phyloP scores from a whole-genome alignment of 371 early-diverging fungal genomes.

The Chytridium lagenaria region DNA sequence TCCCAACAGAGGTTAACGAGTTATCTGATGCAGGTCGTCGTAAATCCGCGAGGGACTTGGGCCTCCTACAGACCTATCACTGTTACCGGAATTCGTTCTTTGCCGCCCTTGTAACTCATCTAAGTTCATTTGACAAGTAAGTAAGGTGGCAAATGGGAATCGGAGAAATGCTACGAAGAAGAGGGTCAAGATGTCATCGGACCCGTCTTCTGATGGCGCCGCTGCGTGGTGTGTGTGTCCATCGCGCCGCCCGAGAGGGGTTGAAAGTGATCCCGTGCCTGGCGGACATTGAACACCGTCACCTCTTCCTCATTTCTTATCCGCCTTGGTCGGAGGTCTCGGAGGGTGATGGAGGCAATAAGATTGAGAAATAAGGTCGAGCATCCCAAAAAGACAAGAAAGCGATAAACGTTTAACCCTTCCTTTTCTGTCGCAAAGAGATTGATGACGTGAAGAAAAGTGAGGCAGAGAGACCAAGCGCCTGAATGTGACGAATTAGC shows the following conservation, averaged over 20 bases:
- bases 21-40: no score
- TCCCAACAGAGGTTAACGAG: no score
- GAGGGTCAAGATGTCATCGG: background rate
- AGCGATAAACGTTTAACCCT: background rate
- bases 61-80: no score
- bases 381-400: slow-evolving; percentile 4
- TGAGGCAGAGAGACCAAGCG: slow-evolving; percentile 9
- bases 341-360: background rate
- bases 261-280: background rate
- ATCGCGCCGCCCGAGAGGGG: no score
- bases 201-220: no score
- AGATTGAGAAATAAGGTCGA: slow-evolving; percentile 1
- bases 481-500: background rate
- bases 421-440: background rate
- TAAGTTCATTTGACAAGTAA: no score
- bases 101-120: no score
- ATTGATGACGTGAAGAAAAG: background rate
- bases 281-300: background rate
- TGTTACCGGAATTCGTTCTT: no score
- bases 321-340: background rate
- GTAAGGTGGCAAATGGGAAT: background rate
- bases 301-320: background rate
- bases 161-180: background rate
- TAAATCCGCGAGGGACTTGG: no score
- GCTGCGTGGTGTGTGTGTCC: no score